Conservation (phyloP, 768 basidiomycete species). For the Leccinum arenicola region DNA sequence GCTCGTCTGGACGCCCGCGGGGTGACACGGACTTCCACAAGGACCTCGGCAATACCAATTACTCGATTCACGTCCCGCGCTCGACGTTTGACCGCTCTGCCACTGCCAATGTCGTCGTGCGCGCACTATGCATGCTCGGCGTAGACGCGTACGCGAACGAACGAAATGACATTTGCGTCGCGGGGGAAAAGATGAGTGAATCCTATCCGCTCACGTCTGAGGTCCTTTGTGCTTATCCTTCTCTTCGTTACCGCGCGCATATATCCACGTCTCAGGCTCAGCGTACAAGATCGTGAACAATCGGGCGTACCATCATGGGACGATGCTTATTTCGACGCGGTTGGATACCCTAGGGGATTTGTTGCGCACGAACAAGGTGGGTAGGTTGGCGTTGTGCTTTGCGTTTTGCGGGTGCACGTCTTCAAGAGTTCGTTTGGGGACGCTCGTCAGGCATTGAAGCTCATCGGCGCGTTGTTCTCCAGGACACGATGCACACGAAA, state of each 20-base stretch:
- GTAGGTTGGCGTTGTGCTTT: slow-evolving; percentile 30
- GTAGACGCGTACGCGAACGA: slow-evolving; percentile 81
- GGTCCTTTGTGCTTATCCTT: neutral
- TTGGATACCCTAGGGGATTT: slow-evolving; percentile 71
- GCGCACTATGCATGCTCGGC: slow-evolving; percentile 74
- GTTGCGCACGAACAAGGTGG: slow-evolving; percentile 63
- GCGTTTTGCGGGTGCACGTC: neutral
- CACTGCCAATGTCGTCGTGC: slow-evolving; percentile 74
- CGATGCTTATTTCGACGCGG: slow-evolving; percentile 90
- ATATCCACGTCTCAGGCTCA: slow-evolving; percentile 85
- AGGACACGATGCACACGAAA: slow-evolving; percentile 81
- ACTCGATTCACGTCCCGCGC: slow-evolving; percentile 88
- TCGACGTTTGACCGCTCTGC: slow-evolving; percentile 71
- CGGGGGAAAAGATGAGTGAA: slow-evolving; percentile 80
- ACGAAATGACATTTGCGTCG: slow-evolving; percentile 88
- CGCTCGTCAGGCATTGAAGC: neutral
- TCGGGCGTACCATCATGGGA: slow-evolving; percentile 96
- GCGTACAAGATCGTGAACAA: slow-evolving; percentile 93
- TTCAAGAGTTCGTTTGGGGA: neutral
- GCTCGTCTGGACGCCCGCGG: neutral
- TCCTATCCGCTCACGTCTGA: neutral
- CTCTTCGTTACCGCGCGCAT: neutral
- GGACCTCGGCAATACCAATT: slow-evolving; percentile 98
- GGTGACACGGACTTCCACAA: slow-evolving; percentile 30
- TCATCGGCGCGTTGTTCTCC: neutral